Base-by-base conservation (phyloP, 352 stramenopile genomes). In the Thraustotheca clavata region DNA sequence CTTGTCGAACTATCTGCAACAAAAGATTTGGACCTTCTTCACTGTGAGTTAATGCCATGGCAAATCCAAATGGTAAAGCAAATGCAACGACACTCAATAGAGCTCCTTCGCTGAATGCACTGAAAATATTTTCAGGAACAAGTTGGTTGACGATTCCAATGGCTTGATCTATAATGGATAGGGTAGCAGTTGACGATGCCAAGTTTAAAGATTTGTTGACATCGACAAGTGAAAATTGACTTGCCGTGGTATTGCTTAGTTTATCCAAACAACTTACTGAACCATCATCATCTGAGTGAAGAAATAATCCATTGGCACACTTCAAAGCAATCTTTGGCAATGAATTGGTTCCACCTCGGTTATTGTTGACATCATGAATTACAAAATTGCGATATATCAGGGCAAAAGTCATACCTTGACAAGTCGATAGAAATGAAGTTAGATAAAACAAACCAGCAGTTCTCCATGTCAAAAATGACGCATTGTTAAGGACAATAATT, bases 31-130 rank as follows among this genome's bases (percentile, higher is more conserved):
- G 36, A 9, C 47, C 39, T 12, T 34, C 29, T 4, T 9, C 16
- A 27, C 47, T 24, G 1, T 14, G 7, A 33, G n/a, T n/a, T n/a
- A n/a, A n/a, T 16, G 57, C 57, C 5, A 65, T 33, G 1, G 57
- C 57, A 18, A 55, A 24, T 4, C 80, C 80, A 9, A 92, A 59
- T 1, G 84, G 69, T 70, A 88, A 85, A 27, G 81, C 76, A 39
- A 91, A 91, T 7, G 75, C 78, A 62, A 91, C 86, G 46, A 86
- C 78, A 3, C 76, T 76, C 11, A 89, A 59, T 38, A 89, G 29
- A 32, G 87, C 71, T 14, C 70, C 69, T 14, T 82, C 75, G 20
- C 71, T 62, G 22, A 93, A 52, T 1, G 77, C 73, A 0, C 27
- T 20, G 39, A 84, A 78, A 32, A 93, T 81, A 75, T 89, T 93